phyloP scores from a whole-genome alignment of 2,329 filamentous ascomycete genomes.

The Dactylellina sp. region DNA sequence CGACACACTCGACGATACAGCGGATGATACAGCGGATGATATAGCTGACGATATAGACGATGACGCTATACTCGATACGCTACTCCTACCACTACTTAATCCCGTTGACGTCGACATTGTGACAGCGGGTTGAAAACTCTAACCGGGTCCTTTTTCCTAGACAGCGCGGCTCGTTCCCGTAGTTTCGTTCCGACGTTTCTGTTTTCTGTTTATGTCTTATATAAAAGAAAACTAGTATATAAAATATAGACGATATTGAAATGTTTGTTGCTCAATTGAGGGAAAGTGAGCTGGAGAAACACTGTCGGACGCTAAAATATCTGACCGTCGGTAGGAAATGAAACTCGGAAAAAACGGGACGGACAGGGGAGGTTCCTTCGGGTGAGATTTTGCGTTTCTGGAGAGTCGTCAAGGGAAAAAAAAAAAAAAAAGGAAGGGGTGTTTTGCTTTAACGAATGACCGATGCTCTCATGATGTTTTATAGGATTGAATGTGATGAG shows the following conservation, averaged over 20 bases:
- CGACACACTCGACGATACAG: too few relatives aligned
- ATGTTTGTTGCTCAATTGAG: neutral
- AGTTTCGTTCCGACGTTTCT: neutral
- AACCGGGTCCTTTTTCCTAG: conserved; percentile 1
- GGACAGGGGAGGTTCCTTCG: too few relatives aligned
- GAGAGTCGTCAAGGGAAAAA: neutral
- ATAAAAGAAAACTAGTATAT: conserved; percentile 5
- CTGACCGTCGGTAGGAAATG: conserved; percentile 37
- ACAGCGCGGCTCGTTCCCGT: conserved; percentile 6
- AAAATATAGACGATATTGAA: neutral
- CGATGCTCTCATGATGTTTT: conserved; percentile 36
- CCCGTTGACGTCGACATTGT: conserved; percentile 13
- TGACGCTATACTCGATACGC: conserved; percentile 1
- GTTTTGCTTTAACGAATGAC: conserved; percentile 28
- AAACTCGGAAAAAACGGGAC: neutral
- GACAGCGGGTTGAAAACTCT: conserved; percentile 9
- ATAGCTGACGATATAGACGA: neutral
- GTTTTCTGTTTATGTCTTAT: conserved; percentile 1
- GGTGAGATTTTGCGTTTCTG: neutral
- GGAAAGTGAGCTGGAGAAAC: neutral
- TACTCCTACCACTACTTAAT: neutral
- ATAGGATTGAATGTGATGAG: conserved; percentile 2
- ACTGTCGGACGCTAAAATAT: conserved; percentile 29
- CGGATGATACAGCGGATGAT: conserved; percentile 1
- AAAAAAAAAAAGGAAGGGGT: conserved; percentile 14